These are phyloP conservation scores for Amylocarpus encephaloides DNA, from an alignment of 2,329 filamentous ascomycete species.

Conservation along the genomic window DNA sequence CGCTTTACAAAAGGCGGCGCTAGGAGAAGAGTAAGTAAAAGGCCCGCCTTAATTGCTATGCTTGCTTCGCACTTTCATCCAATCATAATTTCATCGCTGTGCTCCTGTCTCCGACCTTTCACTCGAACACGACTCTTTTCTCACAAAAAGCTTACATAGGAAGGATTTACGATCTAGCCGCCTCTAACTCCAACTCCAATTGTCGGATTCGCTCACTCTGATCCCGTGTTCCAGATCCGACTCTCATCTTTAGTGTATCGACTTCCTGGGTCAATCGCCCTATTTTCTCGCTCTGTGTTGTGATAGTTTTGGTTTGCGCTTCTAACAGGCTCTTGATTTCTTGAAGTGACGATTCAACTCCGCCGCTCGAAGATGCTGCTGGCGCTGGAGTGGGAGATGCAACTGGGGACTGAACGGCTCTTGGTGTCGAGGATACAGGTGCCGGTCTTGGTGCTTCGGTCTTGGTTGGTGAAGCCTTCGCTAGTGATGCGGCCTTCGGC, in stretches of 20 bases:
- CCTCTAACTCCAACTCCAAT: conserved; percentile 61
- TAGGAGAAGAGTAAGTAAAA: too few species aligned
- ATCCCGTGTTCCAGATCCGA: conserved; percentile 51
- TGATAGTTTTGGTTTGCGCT: conserved; percentile 71
- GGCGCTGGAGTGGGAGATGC: conserved; percentile 22
- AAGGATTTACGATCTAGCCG: conserved; percentile 43
- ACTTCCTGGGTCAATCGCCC: conserved; percentile 64
- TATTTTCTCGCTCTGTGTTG: conserved; percentile 71
- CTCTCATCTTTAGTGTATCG: conserved; percentile 72
- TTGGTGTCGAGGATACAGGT: conserved; percentile 20
- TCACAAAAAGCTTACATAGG: neutral
- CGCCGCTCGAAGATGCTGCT: conserved; percentile 35
- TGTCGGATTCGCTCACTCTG: conserved; percentile 63
- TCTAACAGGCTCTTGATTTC: conserved; percentile 75
- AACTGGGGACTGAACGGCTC: conserved; percentile 15
- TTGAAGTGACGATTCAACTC: conserved; percentile 59
- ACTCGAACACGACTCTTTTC: too few species aligned
- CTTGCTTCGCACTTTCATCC: conserved; percentile 6
- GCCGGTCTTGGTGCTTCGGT: conserved; percentile 29
- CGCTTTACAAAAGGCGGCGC: conserved; percentile 1
- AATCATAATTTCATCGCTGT: conserved; percentile 1
- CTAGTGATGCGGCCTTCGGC: conserved; percentile 38
- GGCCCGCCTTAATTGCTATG: neutral
- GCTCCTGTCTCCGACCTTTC: too few species aligned
- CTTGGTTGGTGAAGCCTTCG: conserved; percentile 32